Conservation (phyloP, 192 early-diverging fungal genomes). For the Irineochytrium annulatum region DNA sequence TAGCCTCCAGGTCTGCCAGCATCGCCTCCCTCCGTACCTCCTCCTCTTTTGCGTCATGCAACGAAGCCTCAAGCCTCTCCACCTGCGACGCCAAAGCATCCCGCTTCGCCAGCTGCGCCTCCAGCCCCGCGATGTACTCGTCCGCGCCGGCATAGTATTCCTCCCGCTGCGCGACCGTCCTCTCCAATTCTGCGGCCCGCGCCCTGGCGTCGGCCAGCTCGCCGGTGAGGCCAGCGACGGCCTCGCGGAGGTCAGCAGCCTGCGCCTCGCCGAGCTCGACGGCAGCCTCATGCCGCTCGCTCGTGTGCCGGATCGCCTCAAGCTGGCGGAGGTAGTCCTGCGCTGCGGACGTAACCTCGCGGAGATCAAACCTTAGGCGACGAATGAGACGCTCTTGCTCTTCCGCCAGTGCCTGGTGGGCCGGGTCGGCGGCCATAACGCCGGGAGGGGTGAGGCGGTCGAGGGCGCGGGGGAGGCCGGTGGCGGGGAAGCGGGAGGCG, state of each 20-base stretch:
- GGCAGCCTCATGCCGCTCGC: not conserved
- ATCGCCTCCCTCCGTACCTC: not conserved
- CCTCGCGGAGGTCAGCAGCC: not conserved
- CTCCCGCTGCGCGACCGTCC: not conserved
- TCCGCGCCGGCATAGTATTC: not conserved
- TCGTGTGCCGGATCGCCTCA: not conserved
- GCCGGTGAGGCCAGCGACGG: not conserved
- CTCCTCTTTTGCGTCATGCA: not conserved
- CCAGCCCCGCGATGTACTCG: slow-evolving; percentile 5
- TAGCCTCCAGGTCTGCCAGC: not conserved
- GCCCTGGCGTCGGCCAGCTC: not conserved
- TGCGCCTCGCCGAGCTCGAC: slow-evolving; percentile 6
- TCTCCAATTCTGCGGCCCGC: not conserved
- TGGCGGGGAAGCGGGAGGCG: not conserved
- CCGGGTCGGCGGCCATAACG: not conserved
- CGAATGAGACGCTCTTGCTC: not conserved
- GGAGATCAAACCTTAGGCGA: slow-evolving; percentile 3
- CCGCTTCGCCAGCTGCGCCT: not conserved
- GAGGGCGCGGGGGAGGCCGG: not conserved
- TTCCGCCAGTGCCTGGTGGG: no score
- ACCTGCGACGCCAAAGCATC: slow-evolving; percentile 1
- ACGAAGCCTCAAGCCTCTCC: not conserved
- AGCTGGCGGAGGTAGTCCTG: slow-evolving; percentile 6
- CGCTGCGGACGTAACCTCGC: not conserved
- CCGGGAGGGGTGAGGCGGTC: not conserved